A percentile compares a stretch with the other conserved stretches of the same genome.
Evolutionary conservation across 768 basidiomycete species (phyloP).

Genomic region (Leccinum sublutescens): DNA sequence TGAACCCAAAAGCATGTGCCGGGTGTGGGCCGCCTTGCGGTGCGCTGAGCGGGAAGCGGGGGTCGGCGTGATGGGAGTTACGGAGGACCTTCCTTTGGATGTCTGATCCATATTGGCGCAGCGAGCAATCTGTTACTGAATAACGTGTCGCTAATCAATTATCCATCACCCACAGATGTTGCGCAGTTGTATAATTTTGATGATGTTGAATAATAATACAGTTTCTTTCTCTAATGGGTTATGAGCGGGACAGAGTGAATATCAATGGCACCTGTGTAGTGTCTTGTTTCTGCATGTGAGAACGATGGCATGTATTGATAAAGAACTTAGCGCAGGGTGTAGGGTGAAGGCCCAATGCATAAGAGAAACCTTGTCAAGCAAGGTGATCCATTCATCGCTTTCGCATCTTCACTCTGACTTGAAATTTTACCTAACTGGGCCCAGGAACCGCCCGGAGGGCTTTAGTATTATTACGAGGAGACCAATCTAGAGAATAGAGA

Average conservation of each 20-base stretch:
- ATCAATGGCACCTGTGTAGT: neutral
- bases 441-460: too few relatives aligned
- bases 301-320: neutral
- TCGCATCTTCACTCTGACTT: too few relatives aligned
- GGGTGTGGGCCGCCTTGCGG: constrained; percentile 63
- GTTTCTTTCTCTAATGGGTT: neutral
- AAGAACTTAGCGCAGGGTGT: too few relatives aligned
- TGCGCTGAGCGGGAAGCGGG: constrained; percentile 74
- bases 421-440: too few relatives aligned
- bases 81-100: constrained; percentile 84
- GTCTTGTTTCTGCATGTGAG: neutral
- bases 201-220: constrained; percentile 4
- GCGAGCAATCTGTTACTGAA: constrained; percentile 7
- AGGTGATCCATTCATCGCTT: too few relatives aligned
- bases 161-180: constrained; percentile 7
- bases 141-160: constrained; percentile 9
- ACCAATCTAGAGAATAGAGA: too few relatives aligned
- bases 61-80: constrained; percentile 70
- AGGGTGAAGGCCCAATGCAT: too few relatives aligned
- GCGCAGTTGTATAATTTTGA: neutral
- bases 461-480: too few relatives aligned
- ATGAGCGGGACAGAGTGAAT: neutral
- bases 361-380: too few relatives aligned
- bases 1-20: constrained; percentile 67
- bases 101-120: constrained; percentile 57